These are phyloP conservation scores for Otatea glauca DNA, from an alignment of 176 grass and related monocot genomes.

Conservation along the genomic window DNA sequence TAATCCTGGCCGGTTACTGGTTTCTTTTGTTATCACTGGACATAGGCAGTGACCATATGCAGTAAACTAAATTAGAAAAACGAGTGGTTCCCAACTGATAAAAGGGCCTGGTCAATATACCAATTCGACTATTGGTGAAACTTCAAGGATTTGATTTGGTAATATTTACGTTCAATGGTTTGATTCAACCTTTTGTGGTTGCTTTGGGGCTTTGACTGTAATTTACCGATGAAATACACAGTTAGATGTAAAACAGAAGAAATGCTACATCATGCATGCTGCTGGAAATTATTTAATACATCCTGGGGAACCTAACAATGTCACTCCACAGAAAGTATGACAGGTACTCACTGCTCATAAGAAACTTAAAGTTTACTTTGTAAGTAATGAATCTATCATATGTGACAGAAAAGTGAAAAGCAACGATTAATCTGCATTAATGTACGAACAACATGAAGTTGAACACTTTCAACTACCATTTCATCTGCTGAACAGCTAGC, in stretches of 20 bases:
- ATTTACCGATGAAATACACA: not conserved
- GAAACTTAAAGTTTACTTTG: slow-evolving; percentile 19
- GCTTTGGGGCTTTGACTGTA: not conserved
- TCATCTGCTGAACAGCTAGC: slow-evolving; percentile 62
- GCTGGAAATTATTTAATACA: not conserved
- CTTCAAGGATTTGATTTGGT: not conserved
- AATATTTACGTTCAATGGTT: not conserved
- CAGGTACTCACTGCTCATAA: not conserved
- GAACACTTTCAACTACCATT: slow-evolving; percentile 51
- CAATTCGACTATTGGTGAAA: not conserved
- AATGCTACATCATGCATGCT: not conserved
- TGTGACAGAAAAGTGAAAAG: not conserved
- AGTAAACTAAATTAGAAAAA: not conserved
- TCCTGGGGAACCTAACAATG: not conserved
- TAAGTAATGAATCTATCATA: not conserved
- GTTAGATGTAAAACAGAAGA: slow-evolving; percentile 1
- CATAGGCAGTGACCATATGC: not conserved
- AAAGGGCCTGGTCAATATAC: no score
- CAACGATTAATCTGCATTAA: slow-evolving; percentile 2
- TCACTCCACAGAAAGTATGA: not conserved
- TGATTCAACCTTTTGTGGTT: not conserved
- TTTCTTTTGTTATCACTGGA: not conserved
- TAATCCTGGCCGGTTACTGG: not conserved
- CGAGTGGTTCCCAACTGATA: not conserved
- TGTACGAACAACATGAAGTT: not conserved